These are phyloP conservation scores for Hericium alpestre DNA, from an alignment of 768 basidiomycete genomes.

Conservation along the genomic window DNA sequence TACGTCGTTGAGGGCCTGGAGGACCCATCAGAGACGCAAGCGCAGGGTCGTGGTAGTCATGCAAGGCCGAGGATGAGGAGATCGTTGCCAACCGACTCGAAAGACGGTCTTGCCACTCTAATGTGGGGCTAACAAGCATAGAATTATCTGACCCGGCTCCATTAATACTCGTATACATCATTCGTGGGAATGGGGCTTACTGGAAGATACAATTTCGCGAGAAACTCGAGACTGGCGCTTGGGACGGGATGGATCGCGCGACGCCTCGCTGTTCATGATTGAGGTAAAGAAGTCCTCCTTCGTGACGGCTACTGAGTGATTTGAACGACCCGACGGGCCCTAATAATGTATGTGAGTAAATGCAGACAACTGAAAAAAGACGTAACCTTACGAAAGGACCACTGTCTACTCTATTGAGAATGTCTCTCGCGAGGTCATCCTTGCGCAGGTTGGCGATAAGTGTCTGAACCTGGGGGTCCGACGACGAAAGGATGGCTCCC, in stretches of 20 bases:
- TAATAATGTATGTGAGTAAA: conserved; percentile 18
- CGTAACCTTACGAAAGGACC: conserved; percentile 60
- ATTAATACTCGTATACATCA: background rate
- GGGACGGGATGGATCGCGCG: conserved; percentile 47
- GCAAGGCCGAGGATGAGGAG: background rate
- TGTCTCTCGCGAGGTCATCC: conserved; percentile 69
- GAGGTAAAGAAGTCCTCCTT: conserved; percentile 76
- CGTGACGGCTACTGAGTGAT: conserved; percentile 49
- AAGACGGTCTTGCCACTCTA: conserved; percentile 72
- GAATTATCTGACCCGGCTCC: conserved; percentile 35
- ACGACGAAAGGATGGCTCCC: conserved; percentile 67
- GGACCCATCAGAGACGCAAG: conserved; percentile 17
- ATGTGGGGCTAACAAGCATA: conserved; percentile 52
- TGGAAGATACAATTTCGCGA: conserved; percentile 71
- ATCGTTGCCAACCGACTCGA: conserved; percentile 36
- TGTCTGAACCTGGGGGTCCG: conserved; percentile 51
- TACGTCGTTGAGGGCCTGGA: conserved; percentile 32
- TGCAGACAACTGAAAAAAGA: conserved; percentile 1
- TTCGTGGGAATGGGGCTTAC: conserved; percentile 20
- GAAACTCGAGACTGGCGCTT: conserved; percentile 68
- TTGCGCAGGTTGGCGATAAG: conserved; percentile 54
- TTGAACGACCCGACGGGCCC: conserved; percentile 61
- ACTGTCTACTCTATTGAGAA: conserved; percentile 63
- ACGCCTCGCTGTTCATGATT: conserved; percentile 46
- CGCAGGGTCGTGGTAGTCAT: background rate